Conservation (phyloP, 2,329 filamentous ascomycete species). For the Diatrype stigma region DNA sequence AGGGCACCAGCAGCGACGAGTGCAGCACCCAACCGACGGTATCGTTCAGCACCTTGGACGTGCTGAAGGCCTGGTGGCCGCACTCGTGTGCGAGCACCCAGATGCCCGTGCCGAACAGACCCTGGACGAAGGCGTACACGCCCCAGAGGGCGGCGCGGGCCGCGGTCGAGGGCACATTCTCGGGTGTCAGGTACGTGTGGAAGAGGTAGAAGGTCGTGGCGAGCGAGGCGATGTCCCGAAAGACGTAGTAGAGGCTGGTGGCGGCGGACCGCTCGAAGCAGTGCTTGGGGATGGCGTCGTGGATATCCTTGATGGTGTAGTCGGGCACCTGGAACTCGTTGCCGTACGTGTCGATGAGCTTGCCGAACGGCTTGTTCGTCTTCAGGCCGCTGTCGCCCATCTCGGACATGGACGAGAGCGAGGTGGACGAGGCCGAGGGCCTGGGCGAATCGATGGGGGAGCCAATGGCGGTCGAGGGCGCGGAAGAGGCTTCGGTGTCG, state of each 20-base stretch:
- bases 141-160: constrained; percentile 62
- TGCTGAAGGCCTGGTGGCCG: constrained; percentile 92
- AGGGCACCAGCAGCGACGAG: constrained; percentile 84
- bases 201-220: constrained; percentile 79
- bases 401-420: constrained; percentile 83
- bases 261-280: constrained; percentile 85
- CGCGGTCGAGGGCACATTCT: constrained; percentile 68
- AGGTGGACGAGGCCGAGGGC: constrained; percentile 75
- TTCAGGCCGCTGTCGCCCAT: constrained; percentile 48
- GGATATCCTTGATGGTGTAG: constrained; percentile 96
- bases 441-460: constrained; percentile 59
- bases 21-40: constrained; percentile 88
- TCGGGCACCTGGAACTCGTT: constrained; percentile 92
- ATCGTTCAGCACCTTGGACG: constrained; percentile 88
- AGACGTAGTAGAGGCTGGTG: constrained; percentile 75
- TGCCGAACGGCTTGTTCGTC: constrained; percentile 42
- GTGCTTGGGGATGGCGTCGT: constrained; percentile 94
- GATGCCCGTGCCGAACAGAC: constrained; percentile 85
- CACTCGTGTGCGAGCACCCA: constrained; percentile 99
- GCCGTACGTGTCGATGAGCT: constrained; percentile 86
- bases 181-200: constrained; percentile 85
- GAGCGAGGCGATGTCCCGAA: constrained; percentile 71
- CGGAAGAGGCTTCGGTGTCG: constrained; percentile 40
- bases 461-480: constrained; percentile 51
- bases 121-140: constrained; percentile 75